Base-by-base conservation (phyloP, 805 yeast genomes). In the Candida glaebosa region DNA sequence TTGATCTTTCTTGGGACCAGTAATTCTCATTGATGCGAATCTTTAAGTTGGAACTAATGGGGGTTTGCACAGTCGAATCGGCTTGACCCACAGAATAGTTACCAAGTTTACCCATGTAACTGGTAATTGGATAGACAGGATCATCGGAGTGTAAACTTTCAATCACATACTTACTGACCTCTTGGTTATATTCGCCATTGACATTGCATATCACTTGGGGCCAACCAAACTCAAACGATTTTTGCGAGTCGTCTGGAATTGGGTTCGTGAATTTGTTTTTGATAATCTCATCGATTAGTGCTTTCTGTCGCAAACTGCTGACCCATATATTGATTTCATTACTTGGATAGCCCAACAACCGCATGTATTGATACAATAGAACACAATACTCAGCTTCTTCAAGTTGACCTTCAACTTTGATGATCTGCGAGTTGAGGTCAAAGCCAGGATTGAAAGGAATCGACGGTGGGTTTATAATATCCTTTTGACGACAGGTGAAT, bases 291-390 rank as follows among this genome's bases (percentile, higher is more conserved):
- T 58, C 53, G 2, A 80, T 50, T 18, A 78, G 54, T 4, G 54
- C 52, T 40, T 53, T 58, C 50, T 78, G 82, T 6, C 66, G 61
- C 16, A 57, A 56, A 25, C 63, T 67, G 3, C 64, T 55, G 1
- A 78, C 66, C 18, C 71, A 47, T 7, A 82, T 66, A 15, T 65
- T 58, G 15, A 81, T 65, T 16, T 52, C 51, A 0, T 53, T 45
- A 1, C 50, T 31, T 0, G 75, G 63, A 43, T 76, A 77, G 0
- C 76, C 78, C 16, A 68, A 39, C 3, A 67, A 44, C 4, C 73
- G 49, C 70, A 80, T 57, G 42, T 75, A 77, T 54, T 67, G 69
- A 48, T 60, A 77, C 5, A 77, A 44, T 0, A 61, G 56, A 12
- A 75, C 75, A 14, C 71, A 41, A 33, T 48, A 49, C 28, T 51